phyloP scores from a whole-genome alignment of 345 rosid species.

The Rhizophora apiculata region DNA sequence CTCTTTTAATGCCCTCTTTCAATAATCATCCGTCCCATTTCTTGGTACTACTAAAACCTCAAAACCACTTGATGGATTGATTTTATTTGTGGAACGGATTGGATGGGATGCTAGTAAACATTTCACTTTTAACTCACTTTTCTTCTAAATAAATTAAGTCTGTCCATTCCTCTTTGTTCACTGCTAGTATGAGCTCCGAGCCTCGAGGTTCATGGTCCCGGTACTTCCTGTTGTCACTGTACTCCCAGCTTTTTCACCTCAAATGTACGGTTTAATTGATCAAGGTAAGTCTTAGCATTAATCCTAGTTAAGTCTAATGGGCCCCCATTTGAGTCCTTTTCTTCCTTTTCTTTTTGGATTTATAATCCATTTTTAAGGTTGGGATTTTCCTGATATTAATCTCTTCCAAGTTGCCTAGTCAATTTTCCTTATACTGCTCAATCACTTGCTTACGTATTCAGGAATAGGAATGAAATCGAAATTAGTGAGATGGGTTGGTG shows the following conservation, averaged over 20 bases:
- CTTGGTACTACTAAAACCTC: constrained; percentile 3
- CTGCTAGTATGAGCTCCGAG: not conserved
- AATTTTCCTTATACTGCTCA: constrained; percentile 20
- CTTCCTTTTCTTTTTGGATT: constrained; percentile 17
- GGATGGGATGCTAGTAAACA: constrained; percentile 35
- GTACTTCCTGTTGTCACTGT: not conserved
- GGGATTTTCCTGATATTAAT: constrained; percentile 11
- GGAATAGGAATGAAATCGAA: constrained; percentile 15
- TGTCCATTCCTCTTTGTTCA: not conserved
- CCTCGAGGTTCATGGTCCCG: not conserved
- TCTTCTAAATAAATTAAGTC: not conserved
- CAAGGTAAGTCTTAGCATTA: constrained; percentile 13
- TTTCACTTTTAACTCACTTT: not conserved
- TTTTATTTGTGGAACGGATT: constrained; percentile 8
- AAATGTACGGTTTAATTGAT: constrained; percentile 14
- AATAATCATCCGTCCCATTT: not conserved
- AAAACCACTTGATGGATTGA: constrained; percentile 15
- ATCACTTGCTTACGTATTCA: constrained; percentile 26
- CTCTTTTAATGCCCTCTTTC: not conserved
- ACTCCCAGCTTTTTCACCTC: constrained; percentile 10
- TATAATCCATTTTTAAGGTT: constrained; percentile 1
- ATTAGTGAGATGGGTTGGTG: constrained; percentile 39
- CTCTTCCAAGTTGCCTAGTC: constrained; percentile 5
- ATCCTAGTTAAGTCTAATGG: not conserved
- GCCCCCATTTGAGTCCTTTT: constrained; percentile 19